Evolutionary conservation across 148 eudicot species (phyloP), one percentile per base, ranked within the genome.

Genomic region (Rhododendron ferrugineum): DNA sequence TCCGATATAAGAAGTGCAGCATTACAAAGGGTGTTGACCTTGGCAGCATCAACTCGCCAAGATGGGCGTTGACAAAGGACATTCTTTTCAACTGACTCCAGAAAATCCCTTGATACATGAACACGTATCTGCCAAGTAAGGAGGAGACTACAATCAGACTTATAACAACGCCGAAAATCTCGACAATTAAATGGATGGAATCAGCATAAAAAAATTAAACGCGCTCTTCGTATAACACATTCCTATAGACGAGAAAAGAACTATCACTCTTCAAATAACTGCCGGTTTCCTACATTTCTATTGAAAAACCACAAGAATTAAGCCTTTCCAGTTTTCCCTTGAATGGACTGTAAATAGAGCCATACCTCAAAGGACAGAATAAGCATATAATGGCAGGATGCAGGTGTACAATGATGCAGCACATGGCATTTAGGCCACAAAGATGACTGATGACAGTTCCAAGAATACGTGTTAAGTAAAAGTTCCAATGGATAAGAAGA

Each of bases 1-100:
- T 97, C 99, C 11, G 99, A 91, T 89, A 97, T 91, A 50, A 97
- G 92, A 87, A 92, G 91, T 85, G 93, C 99, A 26, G 98, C 92
- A 87, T 90, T 92, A 85, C 93, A 86, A 9, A 80, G 84, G 74
- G 83, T 87, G 86, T 93, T 93, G 86, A 93, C 92, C 87, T 90
- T 91, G 47, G 99, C 92, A 80, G 93, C 98, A 88, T 89, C 86
- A 84, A 97, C 95, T 86, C 99, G 90, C 95, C 93, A 92, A 84
- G 88, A 86, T 90, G 99, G 99, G 82, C 99, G 98, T 74, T 95
- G 90, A 70, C 64, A 84, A 74, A 90, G 93, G 85, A 88, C 90
- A 83, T 95, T 95, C 81, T 86, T 90, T 89, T 94, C 98, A 89
- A 95, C 87, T 26, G 92, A 88, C 86, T 92, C 95, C 84, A 97